Conservation (phyloP, 2,329 filamentous ascomycete species). For the Xylaria sp. region DNA sequence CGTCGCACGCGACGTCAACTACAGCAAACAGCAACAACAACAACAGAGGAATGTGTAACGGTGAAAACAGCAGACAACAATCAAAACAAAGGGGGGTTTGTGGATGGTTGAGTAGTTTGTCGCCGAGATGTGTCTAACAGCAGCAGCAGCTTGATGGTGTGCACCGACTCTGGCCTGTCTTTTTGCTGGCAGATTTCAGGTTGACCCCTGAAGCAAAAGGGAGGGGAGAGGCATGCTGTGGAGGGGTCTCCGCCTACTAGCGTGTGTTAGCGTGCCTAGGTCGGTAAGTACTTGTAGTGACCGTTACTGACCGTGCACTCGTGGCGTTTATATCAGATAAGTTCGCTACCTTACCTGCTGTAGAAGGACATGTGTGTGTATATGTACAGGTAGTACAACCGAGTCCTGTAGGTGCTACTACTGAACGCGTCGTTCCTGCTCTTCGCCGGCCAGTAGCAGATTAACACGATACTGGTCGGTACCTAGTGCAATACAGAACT, state of each 20-base stretch:
- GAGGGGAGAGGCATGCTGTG: slow-evolving; percentile 11
- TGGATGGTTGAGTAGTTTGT: slow-evolving; percentile 6
- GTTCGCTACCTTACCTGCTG: too few species aligned
- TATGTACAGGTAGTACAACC: background rate
- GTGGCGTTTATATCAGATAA: too few species aligned
- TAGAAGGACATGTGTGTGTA: too few species aligned
- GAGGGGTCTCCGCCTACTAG: slow-evolving; percentile 29
- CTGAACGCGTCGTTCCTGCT: background rate
- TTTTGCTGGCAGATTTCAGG: slow-evolving; percentile 28
- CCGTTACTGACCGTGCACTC: too few species aligned
- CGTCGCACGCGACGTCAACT: slow-evolving; percentile 13
- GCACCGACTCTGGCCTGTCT: background rate
- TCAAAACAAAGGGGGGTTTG: slow-evolving; percentile 16
- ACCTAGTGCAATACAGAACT: background rate
- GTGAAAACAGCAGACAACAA: slow-evolving; percentile 12
- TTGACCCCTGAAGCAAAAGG: slow-evolving; percentile 34
- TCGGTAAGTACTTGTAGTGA: background rate
- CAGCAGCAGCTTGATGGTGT: slow-evolving; percentile 10
- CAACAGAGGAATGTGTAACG: slow-evolving; percentile 4
- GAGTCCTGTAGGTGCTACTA: background rate
- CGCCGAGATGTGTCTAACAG: slow-evolving; percentile 13
- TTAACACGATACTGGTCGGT: slow-evolving; percentile 32
- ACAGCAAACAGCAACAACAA: background rate
- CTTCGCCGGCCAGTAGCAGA: slow-evolving; percentile 12
- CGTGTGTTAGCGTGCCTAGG: background rate